Conservation (phyloP, 2,329 filamentous ascomycete species). For the Talaromyces sp. region DNA sequence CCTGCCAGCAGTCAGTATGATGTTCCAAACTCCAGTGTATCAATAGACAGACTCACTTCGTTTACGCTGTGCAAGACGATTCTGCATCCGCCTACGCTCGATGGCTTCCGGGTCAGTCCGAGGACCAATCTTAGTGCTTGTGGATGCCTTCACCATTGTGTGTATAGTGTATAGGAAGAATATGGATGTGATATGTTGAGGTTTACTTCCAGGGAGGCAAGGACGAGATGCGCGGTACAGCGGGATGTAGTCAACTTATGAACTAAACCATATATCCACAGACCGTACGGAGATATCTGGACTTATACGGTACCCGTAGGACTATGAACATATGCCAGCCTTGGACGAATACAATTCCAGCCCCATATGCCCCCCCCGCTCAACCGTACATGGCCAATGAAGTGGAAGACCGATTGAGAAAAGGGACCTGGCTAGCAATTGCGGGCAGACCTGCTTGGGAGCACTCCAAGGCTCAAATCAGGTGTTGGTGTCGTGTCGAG, state of each 20-base stretch:
- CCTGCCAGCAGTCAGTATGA: conserved; percentile 5
- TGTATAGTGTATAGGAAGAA: background rate
- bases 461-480: background rate
- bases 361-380: conserved; percentile 7
- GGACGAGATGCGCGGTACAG: background rate
- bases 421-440: conserved; percentile 4
- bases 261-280: background rate
- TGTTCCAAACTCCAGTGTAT: background rate
- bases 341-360: conserved; percentile 9
- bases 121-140: conserved; percentile 9
- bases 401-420: background rate
- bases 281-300: background rate
- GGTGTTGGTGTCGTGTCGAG: conserved; percentile 10
- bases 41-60: conserved; percentile 7
- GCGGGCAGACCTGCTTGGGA: conserved; percentile 7
- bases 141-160: conserved; percentile 10
- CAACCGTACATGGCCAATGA: conserved; percentile 4
- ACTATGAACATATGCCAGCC: conserved; percentile 6
- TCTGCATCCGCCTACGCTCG: conserved; percentile 18
- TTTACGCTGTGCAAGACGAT: conserved; percentile 18
- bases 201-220: background rate
- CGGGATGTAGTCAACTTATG: conserved; percentile 2
- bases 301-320: conserved; percentile 10
- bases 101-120: conserved; percentile 18
- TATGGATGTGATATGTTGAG: background rate